Conservation (phyloP, 2,329 filamentous ascomycete genomes). For the Ophiocordyceps camponoti-rufipedis region DNA sequence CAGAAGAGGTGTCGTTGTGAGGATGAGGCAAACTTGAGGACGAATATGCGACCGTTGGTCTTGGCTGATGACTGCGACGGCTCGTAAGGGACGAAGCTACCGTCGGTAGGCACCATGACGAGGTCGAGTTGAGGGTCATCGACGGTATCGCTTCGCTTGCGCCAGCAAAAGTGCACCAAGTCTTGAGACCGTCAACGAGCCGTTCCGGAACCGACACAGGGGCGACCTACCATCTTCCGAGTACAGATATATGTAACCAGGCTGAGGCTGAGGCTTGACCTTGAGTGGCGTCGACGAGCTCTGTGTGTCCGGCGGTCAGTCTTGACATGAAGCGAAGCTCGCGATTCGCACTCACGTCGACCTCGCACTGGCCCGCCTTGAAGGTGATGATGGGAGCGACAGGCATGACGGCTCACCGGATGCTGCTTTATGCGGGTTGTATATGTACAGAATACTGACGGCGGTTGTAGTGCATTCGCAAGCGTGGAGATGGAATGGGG, state of each 20-base stretch:
- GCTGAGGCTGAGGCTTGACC: constrained; percentile 53
- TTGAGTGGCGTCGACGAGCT: constrained; percentile 42
- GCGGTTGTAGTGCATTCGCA: background rate
- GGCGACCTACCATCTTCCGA: constrained; percentile 55
- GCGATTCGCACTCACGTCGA: constrained; percentile 43
- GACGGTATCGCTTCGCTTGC: constrained; percentile 52
- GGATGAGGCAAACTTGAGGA: constrained; percentile 84
- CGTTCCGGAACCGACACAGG: background rate
- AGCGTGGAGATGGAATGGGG: no score
- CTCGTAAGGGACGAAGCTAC: constrained; percentile 70
- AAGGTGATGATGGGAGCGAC: constrained; percentile 80
- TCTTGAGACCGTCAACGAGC: constrained; percentile 29
- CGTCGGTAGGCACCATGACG: constrained; percentile 83
- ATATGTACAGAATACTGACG: background rate
- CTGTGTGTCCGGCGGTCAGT: constrained; percentile 5
- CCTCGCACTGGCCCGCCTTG: constrained; percentile 80
- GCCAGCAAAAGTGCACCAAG: constrained; percentile 94
- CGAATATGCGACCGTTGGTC: constrained; percentile 78
- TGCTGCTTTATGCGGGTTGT: background rate
- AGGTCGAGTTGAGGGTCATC: constrained; percentile 70
- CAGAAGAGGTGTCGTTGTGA: constrained; percentile 88
- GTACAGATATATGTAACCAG: constrained; percentile 85
- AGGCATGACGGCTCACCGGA: constrained; percentile 40
- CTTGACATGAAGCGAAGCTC: constrained; percentile 5
- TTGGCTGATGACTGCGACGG: constrained; percentile 39